Evolutionary conservation across 2,329 filamentous ascomycete species (phyloP), one percentile per base, ranked within the genome.

Genomic region (Scytalidium lignicola): DNA sequence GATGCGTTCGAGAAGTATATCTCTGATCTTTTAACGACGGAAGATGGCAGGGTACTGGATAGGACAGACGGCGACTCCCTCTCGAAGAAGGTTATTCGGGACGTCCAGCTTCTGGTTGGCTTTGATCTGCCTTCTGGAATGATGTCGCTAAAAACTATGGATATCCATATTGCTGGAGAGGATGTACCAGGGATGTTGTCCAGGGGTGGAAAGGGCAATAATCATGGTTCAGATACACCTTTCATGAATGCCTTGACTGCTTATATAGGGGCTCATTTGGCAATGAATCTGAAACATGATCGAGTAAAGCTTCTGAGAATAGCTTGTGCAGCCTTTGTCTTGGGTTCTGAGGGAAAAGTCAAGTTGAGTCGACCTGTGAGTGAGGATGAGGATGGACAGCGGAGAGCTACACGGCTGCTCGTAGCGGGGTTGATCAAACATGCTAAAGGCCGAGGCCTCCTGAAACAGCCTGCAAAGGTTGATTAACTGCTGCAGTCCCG

Each of bases 261-360:
- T 21, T 74, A 74, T 51, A 56, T 71, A 8, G 58, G 63, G 29
- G 56, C 58, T 5, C 70, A 74, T 58, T 58, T 74, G 41, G 69
- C 70, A 7, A 57, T 75, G 26, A 61, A 68, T 49, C 50, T 74
- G 7, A 56, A 56, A 8, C 65, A 73, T 50, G 60, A 66, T 17
- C 65, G 61, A 18, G 66, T 71, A 6, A 64, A 64, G n/a, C 61
- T 74, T 46, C 61, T 67, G 3, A 68, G 66, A 43, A 64, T 74
- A 49, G 61, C 65, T 12, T 73, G 70, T 58, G 65, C 63, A 29
- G 65, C 65, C 32, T 72, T 74, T 57, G 63, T 65, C 17, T 55
- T 75, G 44, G 66, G 55, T 58, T 58, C 37, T 48, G 64, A 67
- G 20, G 67, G 71, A 13, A 68, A 66, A 29, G 55, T 73, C 6